phyloP scores from a whole-genome alignment of 495 filamentous ascomycete genomes.

The Tuber indicum region DNA sequence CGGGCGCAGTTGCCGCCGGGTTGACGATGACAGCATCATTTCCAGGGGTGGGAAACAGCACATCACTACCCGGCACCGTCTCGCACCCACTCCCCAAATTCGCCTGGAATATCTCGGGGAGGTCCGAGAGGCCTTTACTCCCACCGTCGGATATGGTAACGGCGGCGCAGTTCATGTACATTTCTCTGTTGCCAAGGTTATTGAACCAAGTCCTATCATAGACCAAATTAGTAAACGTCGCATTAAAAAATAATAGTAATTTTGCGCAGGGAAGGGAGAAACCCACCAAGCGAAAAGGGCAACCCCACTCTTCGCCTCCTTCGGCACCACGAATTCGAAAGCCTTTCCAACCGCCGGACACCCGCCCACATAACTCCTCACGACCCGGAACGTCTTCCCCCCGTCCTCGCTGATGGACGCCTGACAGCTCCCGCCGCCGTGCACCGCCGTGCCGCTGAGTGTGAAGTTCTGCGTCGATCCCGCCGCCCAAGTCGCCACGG shows the following conservation, averaged over 20 bases:
- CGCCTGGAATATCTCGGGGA: constrained; percentile 35
- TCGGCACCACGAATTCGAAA: constrained; percentile 61
- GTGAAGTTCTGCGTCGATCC: constrained; percentile 55
- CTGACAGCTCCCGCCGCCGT: constrained; percentile 63
- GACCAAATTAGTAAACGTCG: constrained; percentile 41
- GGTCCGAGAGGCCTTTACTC: constrained; percentile 22
- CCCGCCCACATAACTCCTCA: constrained; percentile 58
- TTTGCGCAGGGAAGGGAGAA: not conserved
- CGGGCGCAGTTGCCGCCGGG: not conserved
- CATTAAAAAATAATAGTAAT: too few species aligned
- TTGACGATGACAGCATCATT: constrained; percentile 9
- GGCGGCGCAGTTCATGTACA: constrained; percentile 59
- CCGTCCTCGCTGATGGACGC: constrained; percentile 57
- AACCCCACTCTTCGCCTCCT: constrained; percentile 42
- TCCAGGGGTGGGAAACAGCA: constrained; percentile 35
- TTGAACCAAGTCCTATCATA: constrained; percentile 50
- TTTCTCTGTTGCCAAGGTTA: constrained; percentile 55
- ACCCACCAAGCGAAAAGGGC: constrained; percentile 32
- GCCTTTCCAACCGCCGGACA: constrained; percentile 49
- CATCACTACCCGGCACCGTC: constrained; percentile 3
- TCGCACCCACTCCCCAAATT: constrained; percentile 36
- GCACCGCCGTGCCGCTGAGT: constrained; percentile 53
- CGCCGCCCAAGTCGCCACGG: constrained; percentile 51
- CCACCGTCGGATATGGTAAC: constrained; percentile 51
- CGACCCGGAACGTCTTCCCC: constrained; percentile 56